Percentiles rank a stretch among this genome's conserved stretches.
Evolutionary conservation across 495 filamentous ascomycete genomes (phyloP).

Genomic region (Neurospora sp.): DNA sequence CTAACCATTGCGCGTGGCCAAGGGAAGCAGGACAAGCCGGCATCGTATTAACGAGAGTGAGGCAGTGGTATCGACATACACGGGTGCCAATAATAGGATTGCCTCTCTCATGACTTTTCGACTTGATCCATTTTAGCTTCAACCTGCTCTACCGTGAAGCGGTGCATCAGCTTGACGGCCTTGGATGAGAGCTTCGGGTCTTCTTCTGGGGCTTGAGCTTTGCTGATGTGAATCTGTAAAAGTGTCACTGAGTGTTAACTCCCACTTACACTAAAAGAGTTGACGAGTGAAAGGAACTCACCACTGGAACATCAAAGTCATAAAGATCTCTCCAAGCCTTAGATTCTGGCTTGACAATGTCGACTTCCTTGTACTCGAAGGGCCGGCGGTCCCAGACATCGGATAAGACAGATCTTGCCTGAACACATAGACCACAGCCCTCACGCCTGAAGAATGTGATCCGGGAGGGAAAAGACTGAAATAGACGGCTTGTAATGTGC

Average conservation of each 20-base stretch:
- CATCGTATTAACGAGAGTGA: constrained; percentile 20
- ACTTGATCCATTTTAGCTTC: constrained; percentile 57
- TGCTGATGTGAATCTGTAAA: constrained; percentile 55
- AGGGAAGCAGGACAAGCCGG: constrained; percentile 16
- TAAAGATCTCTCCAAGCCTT: constrained; percentile 70
- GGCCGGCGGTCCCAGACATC: constrained; percentile 56
- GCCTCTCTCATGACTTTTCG: constrained; percentile 29
- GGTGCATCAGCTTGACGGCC: constrained; percentile 73
- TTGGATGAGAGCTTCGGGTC: constrained; percentile 43
- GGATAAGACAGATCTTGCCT: constrained; percentile 61
- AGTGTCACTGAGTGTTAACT: not conserved
- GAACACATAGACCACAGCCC: constrained; percentile 69
- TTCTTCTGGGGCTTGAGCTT: constrained; percentile 35
- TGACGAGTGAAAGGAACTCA: constrained; percentile 22
- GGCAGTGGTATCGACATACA: not conserved
- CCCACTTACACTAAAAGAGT: not conserved
- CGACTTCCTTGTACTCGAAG: constrained; percentile 68
- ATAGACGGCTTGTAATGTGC: constrained; percentile 30
- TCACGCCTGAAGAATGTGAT: constrained; percentile 76
- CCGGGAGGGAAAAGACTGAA: constrained; percentile 42
- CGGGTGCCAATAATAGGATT: not conserved
- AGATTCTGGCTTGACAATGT: constrained; percentile 59
- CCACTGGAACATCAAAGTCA: constrained; percentile 84
- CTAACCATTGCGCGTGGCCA: constrained; percentile 38
- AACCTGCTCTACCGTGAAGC: constrained; percentile 61